Evolutionary conservation across 352 stramenopile species (phyloP).

Genomic region (Pythium aphanidermatum): DNA sequence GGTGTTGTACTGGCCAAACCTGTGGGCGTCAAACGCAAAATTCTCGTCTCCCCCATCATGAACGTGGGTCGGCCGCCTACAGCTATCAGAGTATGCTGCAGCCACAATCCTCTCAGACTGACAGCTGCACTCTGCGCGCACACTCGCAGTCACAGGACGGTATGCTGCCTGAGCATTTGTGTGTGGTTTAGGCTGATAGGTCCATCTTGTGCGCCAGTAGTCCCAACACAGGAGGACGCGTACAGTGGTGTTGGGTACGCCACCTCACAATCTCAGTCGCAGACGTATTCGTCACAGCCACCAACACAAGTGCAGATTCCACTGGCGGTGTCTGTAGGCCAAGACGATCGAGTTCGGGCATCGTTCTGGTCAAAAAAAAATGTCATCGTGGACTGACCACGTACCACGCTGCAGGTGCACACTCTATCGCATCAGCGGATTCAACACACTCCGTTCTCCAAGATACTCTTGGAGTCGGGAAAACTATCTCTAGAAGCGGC

Average conservation of each 20-base stretch:
- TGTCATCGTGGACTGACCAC: no score
- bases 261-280: slow-evolving; percentile 38
- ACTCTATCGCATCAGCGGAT: neutral
- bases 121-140: neutral
- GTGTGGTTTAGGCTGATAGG: no score
- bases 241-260: slow-evolving; percentile 22
- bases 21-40: no score
- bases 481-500: neutral
- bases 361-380: slow-evolving; percentile 1
- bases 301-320: neutral
- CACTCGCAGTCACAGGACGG: neutral
- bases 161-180: no score
- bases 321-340: neutral
- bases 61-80: neutral
- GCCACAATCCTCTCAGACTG: slow-evolving; percentile 1
- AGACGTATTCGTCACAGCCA: slow-evolving; percentile 29
- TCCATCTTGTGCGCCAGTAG: no score
- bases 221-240: no score
- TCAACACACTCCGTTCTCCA: slow-evolving; percentile 5
- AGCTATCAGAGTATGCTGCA: neutral
- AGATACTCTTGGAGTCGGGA: neutral
- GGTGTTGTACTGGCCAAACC: no score
- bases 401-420: slow-evolving; percentile 2
- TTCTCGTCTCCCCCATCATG: no score
- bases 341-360: slow-evolving; percentile 6